Conservation (phyloP, 1,284 basidiomycete species). For the Ceratobasidium sp. region DNA sequence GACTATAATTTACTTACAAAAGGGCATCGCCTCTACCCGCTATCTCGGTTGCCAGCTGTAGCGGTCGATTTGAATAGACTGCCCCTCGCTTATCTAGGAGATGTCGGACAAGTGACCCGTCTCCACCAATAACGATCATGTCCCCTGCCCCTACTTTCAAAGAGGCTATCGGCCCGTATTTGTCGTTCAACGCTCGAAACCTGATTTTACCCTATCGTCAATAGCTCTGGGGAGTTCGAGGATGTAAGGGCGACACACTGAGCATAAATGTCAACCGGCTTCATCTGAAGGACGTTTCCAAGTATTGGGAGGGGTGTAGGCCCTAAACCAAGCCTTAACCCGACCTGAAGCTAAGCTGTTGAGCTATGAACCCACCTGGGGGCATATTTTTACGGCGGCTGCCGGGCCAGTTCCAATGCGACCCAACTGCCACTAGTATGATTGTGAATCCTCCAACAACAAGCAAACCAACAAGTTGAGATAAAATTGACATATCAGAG, state of each 20-base stretch:
- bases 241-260: background rate
- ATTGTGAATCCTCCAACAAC: too few relatives aligned
- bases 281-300: slow-evolving; percentile 19
- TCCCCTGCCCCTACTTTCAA: slow-evolving; percentile 28
- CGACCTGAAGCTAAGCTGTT: background rate
- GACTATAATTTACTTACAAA: slow-evolving; percentile 14
- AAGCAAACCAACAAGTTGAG: too few relatives aligned
- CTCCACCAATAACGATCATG: slow-evolving; percentile 31
- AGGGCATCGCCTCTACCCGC: slow-evolving; percentile 17
- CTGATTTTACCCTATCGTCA: background rate
- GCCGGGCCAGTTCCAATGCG: slow-evolving; percentile 19
- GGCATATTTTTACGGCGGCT: slow-evolving; percentile 22
- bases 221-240: background rate
- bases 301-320: slow-evolving; percentile 12
- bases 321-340: background rate
- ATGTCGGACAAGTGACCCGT: slow-evolving; percentile 23
- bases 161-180: slow-evolving; percentile 24
- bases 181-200: slow-evolving; percentile 9
- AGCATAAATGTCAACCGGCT: slow-evolving; percentile 10
- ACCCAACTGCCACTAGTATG: too few relatives aligned
- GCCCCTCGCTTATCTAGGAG: slow-evolving; percentile 37
- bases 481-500: too few relatives aligned
- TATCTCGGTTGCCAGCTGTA: slow-evolving; percentile 16
- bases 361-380: slow-evolving; percentile 1
- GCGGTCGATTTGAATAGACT: slow-evolving; percentile 26